These are phyloP conservation scores for Claviceps digitariae DNA, from an alignment of 2,329 filamentous ascomycete genomes.

Conservation along the genomic window DNA sequence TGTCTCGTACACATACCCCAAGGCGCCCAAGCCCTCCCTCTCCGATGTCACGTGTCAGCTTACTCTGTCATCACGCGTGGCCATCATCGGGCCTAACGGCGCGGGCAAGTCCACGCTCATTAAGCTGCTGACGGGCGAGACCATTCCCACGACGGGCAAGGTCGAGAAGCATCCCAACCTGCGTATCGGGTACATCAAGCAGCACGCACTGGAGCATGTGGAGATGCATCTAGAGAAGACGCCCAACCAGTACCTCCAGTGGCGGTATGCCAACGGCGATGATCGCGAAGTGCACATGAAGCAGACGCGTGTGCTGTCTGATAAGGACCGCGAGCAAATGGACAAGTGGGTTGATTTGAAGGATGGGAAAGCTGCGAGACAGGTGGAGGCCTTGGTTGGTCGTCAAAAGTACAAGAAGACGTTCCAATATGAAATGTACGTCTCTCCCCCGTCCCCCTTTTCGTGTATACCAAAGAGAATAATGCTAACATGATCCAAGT, in stretches of 20 bases:
- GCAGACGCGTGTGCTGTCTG: slow-evolving; percentile 82
- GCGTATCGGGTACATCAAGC: slow-evolving; percentile 98
- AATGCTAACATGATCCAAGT: slow-evolving; percentile 20
- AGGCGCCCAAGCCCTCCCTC: slow-evolving; percentile 74
- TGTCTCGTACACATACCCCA: slow-evolving; percentile 89
- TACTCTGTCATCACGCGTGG: slow-evolving; percentile 78
- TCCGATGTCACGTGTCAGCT: slow-evolving; percentile 77
- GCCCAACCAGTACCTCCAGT: slow-evolving; percentile 96
- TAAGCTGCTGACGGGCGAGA: slow-evolving; percentile 90
- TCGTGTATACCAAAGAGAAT: no score
- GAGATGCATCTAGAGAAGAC: slow-evolving; percentile 99
- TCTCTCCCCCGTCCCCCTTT: no score
- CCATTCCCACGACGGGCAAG: slow-evolving; percentile 66
- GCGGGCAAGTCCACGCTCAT: slow-evolving; percentile 97
- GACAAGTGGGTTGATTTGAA: slow-evolving; percentile 75
- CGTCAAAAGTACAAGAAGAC: slow-evolving; percentile 98
- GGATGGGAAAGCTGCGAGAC: slow-evolving; percentile 64
- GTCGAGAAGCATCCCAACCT: slow-evolving; percentile 98
- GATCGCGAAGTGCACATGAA: slow-evolving; percentile 96
- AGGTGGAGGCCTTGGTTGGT: slow-evolving; percentile 82
- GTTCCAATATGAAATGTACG: slow-evolving; percentile 91
- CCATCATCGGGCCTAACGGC: slow-evolving; percentile 94
- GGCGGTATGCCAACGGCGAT: slow-evolving; percentile 94
- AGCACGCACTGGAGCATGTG: slow-evolving; percentile 96
- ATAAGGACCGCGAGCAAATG: slow-evolving; percentile 79